phyloP scores from a whole-genome alignment of 306 rosid species.

The Rosa chinensis region DNA sequence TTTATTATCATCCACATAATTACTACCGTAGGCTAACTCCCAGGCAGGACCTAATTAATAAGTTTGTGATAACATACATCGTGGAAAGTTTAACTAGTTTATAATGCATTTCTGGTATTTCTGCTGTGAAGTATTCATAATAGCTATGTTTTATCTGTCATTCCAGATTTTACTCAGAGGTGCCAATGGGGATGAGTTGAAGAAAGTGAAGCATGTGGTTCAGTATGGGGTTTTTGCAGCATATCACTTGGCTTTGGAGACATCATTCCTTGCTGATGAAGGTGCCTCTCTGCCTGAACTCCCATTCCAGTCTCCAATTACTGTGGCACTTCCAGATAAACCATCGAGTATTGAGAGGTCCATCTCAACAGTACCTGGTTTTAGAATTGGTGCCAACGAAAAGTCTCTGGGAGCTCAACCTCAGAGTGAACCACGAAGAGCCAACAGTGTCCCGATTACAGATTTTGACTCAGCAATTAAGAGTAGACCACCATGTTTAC shows the following conservation, averaged over 20 bases:
- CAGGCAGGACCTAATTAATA: background rate
- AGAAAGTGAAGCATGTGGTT: constrained; percentile 90
- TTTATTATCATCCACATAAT: background rate
- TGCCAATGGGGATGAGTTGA: constrained; percentile 79
- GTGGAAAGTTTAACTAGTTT: background rate
- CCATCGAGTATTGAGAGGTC: constrained; percentile 67
- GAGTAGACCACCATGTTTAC: constrained; percentile 35
- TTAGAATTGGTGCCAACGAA: constrained; percentile 38
- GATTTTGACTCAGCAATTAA: constrained; percentile 40
- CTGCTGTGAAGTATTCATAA: constrained; percentile 28
- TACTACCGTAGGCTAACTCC: background rate
- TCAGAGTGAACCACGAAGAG: constrained; percentile 44
- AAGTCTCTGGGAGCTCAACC: constrained; percentile 44
- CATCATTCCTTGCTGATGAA: constrained; percentile 98
- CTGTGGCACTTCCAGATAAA: constrained; percentile 78
- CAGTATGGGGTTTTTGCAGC: constrained; percentile 98
- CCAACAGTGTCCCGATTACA: constrained; percentile 44
- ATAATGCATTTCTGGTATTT: background rate
- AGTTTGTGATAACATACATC: background rate
- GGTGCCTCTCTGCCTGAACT: constrained; percentile 93
- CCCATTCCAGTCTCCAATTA: constrained; percentile 64
- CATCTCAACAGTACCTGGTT: constrained; percentile 85
- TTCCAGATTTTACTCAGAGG: constrained; percentile 90
- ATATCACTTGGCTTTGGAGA: constrained; percentile 95
- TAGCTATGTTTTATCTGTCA: constrained; percentile 21